phyloP scores from a whole-genome alignment of 1,139 yeast genomes.

The Saccharomyces uvarum region DNA sequence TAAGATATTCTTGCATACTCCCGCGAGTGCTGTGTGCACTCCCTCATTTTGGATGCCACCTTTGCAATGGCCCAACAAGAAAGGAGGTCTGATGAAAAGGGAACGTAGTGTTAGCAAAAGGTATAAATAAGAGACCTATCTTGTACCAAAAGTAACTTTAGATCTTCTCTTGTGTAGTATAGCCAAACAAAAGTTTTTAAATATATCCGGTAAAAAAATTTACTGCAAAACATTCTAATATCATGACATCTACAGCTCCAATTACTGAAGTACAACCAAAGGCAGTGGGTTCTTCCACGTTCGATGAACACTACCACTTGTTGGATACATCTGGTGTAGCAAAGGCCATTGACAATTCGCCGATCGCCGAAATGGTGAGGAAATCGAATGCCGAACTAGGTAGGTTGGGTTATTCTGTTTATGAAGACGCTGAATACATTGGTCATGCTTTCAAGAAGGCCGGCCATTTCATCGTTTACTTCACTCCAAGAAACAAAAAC shows the following conservation, averaged over 20 bases:
- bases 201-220: neutral
- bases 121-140: neutral
- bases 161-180: neutral
- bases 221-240: neutral
- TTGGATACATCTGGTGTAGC: slow-evolving; percentile 30
- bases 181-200: neutral
- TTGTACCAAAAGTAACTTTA: neutral
- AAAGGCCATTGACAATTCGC: slow-evolving; percentile 16
- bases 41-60: neutral
- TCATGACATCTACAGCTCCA: neutral
- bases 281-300: slow-evolving; percentile 27
- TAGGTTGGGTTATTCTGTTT: slow-evolving; percentile 24
- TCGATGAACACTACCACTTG: slow-evolving; percentile 28
- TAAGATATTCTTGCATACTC: neutral
- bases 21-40: neutral
- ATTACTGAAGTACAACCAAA: slow-evolving; percentile 14
- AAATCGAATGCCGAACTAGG: slow-evolving; percentile 21
- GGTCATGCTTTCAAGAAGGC: slow-evolving; percentile 21
- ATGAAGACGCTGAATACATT: slow-evolving; percentile 19
- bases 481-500: slow-evolving; percentile 9
- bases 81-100: neutral
- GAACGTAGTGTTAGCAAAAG: neutral
- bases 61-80: neutral
- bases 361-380: slow-evolving; percentile 20
- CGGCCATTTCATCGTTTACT: slow-evolving; percentile 25